phyloP scores from a whole-genome alignment of 2,329 filamentous ascomycete genomes.

The Aureobasidium leucospermi region DNA sequence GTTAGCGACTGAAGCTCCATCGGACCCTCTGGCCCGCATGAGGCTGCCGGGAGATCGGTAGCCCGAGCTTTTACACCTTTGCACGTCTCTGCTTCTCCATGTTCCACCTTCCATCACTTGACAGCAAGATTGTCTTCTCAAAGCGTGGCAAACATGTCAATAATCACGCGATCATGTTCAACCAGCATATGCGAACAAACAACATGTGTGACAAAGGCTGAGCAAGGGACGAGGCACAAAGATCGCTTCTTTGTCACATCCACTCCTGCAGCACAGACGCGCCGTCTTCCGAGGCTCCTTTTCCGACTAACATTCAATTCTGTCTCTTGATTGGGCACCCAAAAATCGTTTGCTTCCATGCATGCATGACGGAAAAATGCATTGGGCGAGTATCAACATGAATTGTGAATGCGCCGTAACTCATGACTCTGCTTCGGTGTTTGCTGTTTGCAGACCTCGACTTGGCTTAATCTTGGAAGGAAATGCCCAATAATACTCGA shows the following conservation, averaged over 20 bases:
- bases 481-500: not conserved
- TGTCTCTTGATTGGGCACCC: not conserved
- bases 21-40: not conserved
- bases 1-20: conserved; percentile 7
- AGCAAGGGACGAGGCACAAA: not conserved
- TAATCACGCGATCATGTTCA: not conserved
- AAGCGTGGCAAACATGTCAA: not conserved
- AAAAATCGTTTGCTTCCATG: not conserved
- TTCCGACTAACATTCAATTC: not conserved
- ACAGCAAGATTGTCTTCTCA: not conserved
- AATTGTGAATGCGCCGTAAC: not conserved
- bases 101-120: not conserved
- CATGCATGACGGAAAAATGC: not conserved
- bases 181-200: not conserved
- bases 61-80: not conserved
- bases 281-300: conserved; percentile 7
- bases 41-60: not conserved
- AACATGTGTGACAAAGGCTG: not conserved
- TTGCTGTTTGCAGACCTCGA: not conserved
- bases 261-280: conserved; percentile 9
- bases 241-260: not conserved
- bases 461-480: not conserved
- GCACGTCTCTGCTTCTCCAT: not conserved
- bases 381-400: not conserved
- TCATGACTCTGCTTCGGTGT: not conserved